Evolutionary conservation across 2,329 filamentous ascomycete species (phyloP).

Genomic region (Helminthosporium solani): DNA sequence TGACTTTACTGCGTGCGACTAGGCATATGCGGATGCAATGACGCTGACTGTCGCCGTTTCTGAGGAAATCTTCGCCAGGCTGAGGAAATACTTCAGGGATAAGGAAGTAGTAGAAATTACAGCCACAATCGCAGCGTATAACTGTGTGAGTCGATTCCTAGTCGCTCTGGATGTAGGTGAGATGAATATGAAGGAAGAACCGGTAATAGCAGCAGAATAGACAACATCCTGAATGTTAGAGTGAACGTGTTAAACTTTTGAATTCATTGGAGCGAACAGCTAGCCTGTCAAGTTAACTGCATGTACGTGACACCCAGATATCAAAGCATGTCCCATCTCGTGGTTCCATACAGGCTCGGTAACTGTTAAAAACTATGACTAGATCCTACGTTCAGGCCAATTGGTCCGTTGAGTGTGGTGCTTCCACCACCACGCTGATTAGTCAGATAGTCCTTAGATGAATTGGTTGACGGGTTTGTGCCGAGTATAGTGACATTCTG

Average conservation of each 20-base stretch:
- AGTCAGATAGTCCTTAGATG: conserved; percentile 21
- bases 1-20: no score
- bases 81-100: conserved; percentile 65
- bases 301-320: not conserved
- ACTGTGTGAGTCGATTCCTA: conserved; percentile 80
- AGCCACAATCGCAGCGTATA: conserved; percentile 75
- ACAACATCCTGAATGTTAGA: no score
- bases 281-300: not conserved
- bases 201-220: no score
- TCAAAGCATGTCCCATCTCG: not conserved
- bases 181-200: conserved; percentile 30
- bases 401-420: conserved; percentile 56
- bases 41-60: conserved; percentile 70
- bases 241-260: no score
- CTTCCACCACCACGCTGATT: conserved; percentile 40
- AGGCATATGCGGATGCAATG: conserved; percentile 77
- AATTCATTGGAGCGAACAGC: no score
- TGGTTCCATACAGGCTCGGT: not conserved
- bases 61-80: conserved; percentile 63
- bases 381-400: conserved; percentile 19
- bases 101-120: conserved; percentile 78
- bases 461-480: not conserved
- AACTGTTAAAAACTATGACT: conserved; percentile 12
- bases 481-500: conserved; percentile 32
- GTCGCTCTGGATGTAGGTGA: conserved; percentile 71